Evolutionary conservation across 805 yeast genomes (phyloP).

Genomic region (Wickerhamiella brachini): DNA sequence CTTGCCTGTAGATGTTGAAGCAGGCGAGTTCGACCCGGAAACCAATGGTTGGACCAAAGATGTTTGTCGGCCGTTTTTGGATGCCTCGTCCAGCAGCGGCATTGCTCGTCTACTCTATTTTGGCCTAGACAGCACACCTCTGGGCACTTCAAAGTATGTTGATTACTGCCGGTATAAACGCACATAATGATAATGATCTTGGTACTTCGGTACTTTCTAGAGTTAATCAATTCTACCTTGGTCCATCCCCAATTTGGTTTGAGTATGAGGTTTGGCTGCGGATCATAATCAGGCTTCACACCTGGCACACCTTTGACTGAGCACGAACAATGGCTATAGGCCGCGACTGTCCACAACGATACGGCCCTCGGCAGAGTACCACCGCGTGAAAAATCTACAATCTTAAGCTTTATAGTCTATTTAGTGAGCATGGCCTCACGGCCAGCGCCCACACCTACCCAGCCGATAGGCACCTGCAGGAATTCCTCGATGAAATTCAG

Average conservation of each 20-base stretch:
- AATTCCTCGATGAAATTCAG: conserved; percentile 75
- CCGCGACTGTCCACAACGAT: too few species aligned
- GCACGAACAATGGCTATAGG: too few species aligned
- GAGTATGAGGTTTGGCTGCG: too few species aligned
- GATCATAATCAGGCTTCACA: too few species aligned
- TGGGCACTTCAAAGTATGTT: conserved; percentile 13
- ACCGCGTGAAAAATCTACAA: too few species aligned
- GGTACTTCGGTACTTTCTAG: too few species aligned
- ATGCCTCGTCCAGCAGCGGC: conserved; percentile 16
- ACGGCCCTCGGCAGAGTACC: too few species aligned
- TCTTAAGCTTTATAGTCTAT: conserved; percentile 12
- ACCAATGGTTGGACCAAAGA: conserved; percentile 13
- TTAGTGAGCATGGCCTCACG: conserved; percentile 82
- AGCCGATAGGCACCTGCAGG: conserved; percentile 70
- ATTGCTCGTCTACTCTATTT: conserved; percentile 18
- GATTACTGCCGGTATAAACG: conserved; percentile 20
- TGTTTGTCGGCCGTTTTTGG: conserved; percentile 17
- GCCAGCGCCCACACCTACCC: conserved; percentile 99
- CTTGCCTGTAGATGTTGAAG: conserved; percentile 31
- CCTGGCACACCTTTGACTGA: too few species aligned
- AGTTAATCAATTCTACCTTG: too few species aligned
- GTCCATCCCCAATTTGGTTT: too few species aligned
- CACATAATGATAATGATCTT: conserved; percentile 1
- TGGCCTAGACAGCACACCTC: conserved; percentile 6
- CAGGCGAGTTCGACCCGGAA: conserved; percentile 29